Base-by-base conservation (phyloP, 1,139 yeast species). In the Debaryomyces robertsiae region DNA sequence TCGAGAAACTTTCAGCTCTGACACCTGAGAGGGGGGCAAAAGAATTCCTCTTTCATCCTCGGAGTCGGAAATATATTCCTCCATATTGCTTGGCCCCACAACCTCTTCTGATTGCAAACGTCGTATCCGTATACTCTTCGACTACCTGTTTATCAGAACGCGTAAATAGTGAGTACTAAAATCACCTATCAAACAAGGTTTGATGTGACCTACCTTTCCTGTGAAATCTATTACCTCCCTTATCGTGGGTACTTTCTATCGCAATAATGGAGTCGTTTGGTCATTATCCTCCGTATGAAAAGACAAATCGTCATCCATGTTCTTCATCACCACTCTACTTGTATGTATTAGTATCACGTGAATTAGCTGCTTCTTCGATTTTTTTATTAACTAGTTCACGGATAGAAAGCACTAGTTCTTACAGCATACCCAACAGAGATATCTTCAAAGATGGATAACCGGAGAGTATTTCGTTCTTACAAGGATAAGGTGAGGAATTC, bases 371-470 rank as follows among this genome's bases (percentile, higher is more conserved):
- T n/a, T n/a, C n/a, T n/a, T n/a, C n/a, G n/a, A n/a, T n/a, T n/a
- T n/a, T n/a, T n/a, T n/a, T n/a, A n/a, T n/a, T n/a, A n/a, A n/a
- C n/a, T n/a, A n/a, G n/a, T n/a, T n/a, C n/a, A n/a, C n/a, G n/a
- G n/a, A n/a, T n/a, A n/a, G n/a, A n/a, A n/a, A n/a, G n/a, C n/a
- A n/a, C n/a, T n/a, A n/a, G n/a, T n/a, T n/a, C n/a, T n/a, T n/a
- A n/a, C n/a, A n/a, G n/a, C n/a, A 14, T 23, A 15, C 13, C 13
- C 14, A 27, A 13, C 14, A 32, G 11, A 11, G 11, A 6, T 18
- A 22, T 19, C 28, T 25, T 23, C 11, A 25, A 25, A 18, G 78
- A 71, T 72, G 77, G 77, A 72, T 53, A 71, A 69, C 48, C 63
- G 75, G 53, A 60, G 66, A 48, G 67, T 70, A 24, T 63, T 63